These are phyloP conservation scores for Verticillium dahliae DNA, from an alignment of 2,329 filamentous ascomycete genomes.

Conservation along the genomic window DNA sequence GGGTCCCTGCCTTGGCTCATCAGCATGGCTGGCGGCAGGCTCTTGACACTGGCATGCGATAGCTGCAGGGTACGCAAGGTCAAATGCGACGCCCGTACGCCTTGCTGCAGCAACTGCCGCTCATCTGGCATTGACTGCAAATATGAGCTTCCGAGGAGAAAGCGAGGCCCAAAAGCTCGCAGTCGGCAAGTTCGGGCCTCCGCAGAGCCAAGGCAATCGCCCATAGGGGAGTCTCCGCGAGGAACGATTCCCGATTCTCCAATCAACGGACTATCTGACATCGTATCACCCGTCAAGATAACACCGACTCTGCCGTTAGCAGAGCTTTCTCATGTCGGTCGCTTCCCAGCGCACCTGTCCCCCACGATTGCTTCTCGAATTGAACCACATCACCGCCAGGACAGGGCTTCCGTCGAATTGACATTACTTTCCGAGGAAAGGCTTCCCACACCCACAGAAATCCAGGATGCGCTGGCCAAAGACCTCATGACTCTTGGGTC, in stretches of 20 bases:
- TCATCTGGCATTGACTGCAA: neutral
- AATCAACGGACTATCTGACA: neutral
- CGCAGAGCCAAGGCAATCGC: neutral
- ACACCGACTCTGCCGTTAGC: neutral
- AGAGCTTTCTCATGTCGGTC: neutral
- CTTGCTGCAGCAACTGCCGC: neutral
- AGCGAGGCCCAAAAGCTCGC: slow-evolving; percentile 1
- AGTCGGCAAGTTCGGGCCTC: neutral
- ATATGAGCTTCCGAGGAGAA: neutral
- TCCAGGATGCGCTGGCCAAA: neutral
- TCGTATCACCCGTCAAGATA: neutral
- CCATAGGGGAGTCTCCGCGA: neutral
- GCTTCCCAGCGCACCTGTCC: neutral
- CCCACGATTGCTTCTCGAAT: neutral
- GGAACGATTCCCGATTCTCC: neutral
- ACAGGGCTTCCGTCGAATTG: neutral
- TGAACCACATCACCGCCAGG: neutral
- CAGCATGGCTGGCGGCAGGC: neutral
- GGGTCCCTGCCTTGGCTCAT: neutral
- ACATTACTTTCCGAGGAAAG: neutral
- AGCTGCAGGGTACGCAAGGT: slow-evolving; percentile 8
- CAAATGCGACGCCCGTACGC: slow-evolving; percentile 3
- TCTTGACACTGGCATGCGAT: slow-evolving; percentile 3
- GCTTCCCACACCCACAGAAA: neutral
- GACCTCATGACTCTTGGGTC: neutral